These are phyloP conservation scores for Globisporangium ultimum DNA, from an alignment of 352 stramenopile species.

Conservation along the genomic window DNA sequence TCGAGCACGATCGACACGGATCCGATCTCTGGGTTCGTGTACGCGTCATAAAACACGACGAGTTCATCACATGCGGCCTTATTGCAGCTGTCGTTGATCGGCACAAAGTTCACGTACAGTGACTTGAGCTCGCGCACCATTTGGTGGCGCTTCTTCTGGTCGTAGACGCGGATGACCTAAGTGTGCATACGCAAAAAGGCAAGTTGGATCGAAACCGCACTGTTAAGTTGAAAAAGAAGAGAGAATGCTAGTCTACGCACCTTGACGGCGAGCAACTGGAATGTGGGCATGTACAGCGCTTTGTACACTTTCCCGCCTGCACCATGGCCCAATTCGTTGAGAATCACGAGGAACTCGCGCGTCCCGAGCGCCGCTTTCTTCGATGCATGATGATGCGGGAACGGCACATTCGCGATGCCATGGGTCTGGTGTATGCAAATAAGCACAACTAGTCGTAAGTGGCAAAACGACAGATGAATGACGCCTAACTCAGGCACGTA, in stretches of 20 bases:
- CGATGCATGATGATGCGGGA: conserved; percentile 26
- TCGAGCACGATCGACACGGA: conserved; percentile 92
- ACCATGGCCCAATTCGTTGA: conserved; percentile 78
- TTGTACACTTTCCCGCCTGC: conserved; percentile 89
- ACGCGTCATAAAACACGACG: conserved; percentile 92
- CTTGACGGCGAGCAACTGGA: conserved; percentile 88
- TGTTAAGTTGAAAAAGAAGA: background rate
- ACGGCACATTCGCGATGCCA: conserved; percentile 69
- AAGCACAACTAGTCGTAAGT: background rate
- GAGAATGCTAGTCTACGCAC: background rate
- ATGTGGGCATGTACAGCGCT: conserved; percentile 85
- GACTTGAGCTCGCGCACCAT: conserved; percentile 87
- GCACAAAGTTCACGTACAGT: conserved; percentile 77
- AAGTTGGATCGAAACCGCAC: background rate
- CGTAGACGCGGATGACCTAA: conserved; percentile 78
- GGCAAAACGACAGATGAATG: too few relatives aligned
- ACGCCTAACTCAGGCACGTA: conserved; percentile 15
- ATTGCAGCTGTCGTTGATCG: conserved; percentile 39
- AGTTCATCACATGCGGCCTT: conserved; percentile 74
- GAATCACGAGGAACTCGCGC: conserved; percentile 60
- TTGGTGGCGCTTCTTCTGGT: conserved; percentile 87
- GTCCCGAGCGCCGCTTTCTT: conserved; percentile 32
- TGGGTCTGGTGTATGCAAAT: conserved; percentile 38
- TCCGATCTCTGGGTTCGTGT: conserved; percentile 82
- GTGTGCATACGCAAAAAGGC: too few relatives aligned